Conservation (phyloP, 805 yeast genomes). For the Metschnikowia kofuensis region DNA sequence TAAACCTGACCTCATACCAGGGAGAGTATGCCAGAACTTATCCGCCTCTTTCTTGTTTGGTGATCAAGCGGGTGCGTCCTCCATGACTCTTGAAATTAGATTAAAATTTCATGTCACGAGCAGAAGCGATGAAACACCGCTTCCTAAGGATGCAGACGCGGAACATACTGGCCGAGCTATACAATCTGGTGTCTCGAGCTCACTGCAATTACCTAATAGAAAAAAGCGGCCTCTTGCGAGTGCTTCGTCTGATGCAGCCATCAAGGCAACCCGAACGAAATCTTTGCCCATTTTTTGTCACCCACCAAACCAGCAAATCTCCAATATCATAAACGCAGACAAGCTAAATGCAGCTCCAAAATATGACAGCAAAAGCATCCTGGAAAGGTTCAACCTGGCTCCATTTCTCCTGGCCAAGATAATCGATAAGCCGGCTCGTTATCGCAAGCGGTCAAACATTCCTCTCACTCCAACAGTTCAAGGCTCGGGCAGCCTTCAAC, state of each 20-base stretch:
- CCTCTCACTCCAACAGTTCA: constrained; percentile 17
- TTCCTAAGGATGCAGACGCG: constrained; percentile 7
- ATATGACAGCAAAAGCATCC: constrained; percentile 40
- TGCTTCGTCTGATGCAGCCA: constrained; percentile 21
- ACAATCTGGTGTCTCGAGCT: neutral
- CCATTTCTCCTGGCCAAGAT: constrained; percentile 41
- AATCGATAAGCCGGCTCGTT: constrained; percentile 33
- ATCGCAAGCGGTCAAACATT: constrained; percentile 22
- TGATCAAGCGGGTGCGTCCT: constrained; percentile 33
- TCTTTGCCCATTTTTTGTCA: constrained; percentile 41
- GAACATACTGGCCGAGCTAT: constrained; percentile 1
- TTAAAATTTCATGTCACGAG: constrained; percentile 46
- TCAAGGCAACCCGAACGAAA: constrained; percentile 43
- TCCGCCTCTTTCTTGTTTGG: constrained; percentile 41
- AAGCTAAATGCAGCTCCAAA: constrained; percentile 35
- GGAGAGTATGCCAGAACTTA: constrained; percentile 59
- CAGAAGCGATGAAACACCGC: constrained; percentile 7
- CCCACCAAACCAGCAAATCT: constrained; percentile 38
- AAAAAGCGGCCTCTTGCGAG: constrained; percentile 11
- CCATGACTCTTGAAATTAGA: constrained; percentile 56
- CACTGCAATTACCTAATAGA: constrained; percentile 5
- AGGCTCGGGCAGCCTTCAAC: constrained; percentile 17
- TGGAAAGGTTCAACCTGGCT: constrained; percentile 45
- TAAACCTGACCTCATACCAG: constrained; percentile 35
- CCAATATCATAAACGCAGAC: constrained; percentile 42